Base-by-base conservation (phyloP, 495 filamentous ascomycete genomes). In the Talaromyces liani region DNA sequence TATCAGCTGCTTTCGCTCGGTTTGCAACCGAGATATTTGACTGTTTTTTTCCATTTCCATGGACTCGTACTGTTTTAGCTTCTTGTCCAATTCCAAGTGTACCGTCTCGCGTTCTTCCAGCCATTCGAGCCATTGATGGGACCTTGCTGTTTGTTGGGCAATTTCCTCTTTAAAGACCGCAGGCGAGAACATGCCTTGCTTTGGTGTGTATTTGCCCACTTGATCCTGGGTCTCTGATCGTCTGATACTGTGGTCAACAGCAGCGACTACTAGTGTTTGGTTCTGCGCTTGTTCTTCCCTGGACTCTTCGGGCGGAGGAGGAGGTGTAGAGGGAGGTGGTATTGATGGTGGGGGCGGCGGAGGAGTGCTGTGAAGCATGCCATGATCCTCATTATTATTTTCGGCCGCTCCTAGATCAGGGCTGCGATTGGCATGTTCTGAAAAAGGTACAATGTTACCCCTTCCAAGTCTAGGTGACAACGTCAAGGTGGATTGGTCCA, bases 341-440 rank as follows among this genome's bases (percentile, higher is more conserved):
- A 47, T 63, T 39, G 27, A 54, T 47, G 20, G 34, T 53, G 31
- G 45, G 41, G 22, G 63, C 57, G 29, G 62, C 54, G 36, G 55
- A 64, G 61, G 64, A 47, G 51, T 62, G 53, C 47, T 14, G 58
- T 24, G 18, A 53, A 6, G 49, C 18, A 53, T 22, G 0, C 18
- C 59, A 61, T 49, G 33, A 27, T n/a, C 49, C 18, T 61, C 27
- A 61, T 25, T 41, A n/a, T 33, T n/a, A 25, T 24, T 34, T 59
- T 34, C 56, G 4, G 18, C 49, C 49, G 49, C 49, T 25, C 10
- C 18, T 24, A 22, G 49, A 9, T 24, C 49, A 20, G 4, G 49
- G 49, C 6, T 53, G 18, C 49, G 49, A 53, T 25, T 53, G 49
- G 49, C 49, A 53, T 53, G 49, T 24, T 24, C 49, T 53, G 49